Base-by-base conservation (phyloP, 345 rosid species). In the Populus davidiana region DNA sequence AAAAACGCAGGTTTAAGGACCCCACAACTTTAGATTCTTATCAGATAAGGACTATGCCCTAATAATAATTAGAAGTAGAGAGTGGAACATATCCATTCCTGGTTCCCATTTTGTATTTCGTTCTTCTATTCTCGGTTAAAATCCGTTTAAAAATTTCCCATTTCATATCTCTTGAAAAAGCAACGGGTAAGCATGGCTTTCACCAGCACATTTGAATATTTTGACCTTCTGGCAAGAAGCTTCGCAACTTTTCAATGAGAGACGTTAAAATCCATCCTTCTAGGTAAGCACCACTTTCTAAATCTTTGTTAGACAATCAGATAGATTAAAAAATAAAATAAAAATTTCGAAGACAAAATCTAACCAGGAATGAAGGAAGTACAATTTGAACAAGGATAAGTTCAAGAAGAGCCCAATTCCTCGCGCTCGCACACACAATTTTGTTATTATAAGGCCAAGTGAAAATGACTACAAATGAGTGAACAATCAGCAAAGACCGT, bases 21-120 rank as follows among this genome's bases (percentile, higher is more conserved):
- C 72, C 74, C 62, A 41, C 64, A 41, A 66, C 69, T 75, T 74
- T 13, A 67, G 35, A 47, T 23, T 54, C 54, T 68, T 27, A 75
- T 18, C 62, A 65, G 63, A 47, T 33, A 65, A 74, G 44, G 44
- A 41, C 14, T 41, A 2, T 18, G 33, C 33, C 14, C 39, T 10
- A 17, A 5, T 25, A 61, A 41, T 38, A 73, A 39, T 21, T 41
- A 38, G 2, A 11, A 5, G 4, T 17, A 1, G n/a, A 63, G 27
- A 1, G 4, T 21, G 61, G 16, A 41, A 25, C 56, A 73, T 7
- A 39, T 39, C 5, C 31, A 11, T 12, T 10, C 25, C 41, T 18
- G 21, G 18, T 29, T 14, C 7, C 8, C 4, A 39, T 59, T 6
- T 38, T 36, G 27, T 43, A 44, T 64, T 74, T 25, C 9, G 6